A percentile compares a stretch with the other conserved stretches of the same genome.
Conservation (phyloP, 148 eudicot genomes). For the Spergularia marina region DNA sequence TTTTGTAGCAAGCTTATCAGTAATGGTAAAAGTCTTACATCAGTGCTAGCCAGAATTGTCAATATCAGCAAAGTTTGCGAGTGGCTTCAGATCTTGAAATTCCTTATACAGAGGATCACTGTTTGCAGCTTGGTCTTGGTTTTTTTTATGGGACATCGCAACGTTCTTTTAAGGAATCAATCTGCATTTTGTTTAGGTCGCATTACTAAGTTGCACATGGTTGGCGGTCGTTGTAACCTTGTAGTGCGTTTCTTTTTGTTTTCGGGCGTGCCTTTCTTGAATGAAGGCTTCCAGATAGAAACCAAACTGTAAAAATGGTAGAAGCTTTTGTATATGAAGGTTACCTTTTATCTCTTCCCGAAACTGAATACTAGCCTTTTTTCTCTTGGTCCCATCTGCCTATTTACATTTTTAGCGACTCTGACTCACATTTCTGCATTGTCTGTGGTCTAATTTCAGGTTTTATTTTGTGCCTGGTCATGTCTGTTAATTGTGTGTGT, state of each 20-base stretch:
- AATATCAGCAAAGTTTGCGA: neutral
- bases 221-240: neutral
- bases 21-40: too few relatives aligned
- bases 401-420: neutral
- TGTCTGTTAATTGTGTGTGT: neutral
- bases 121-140: neutral
- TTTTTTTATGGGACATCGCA: too few relatives aligned
- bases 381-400: neutral
- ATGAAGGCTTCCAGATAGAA: neutral
- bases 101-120: constrained; percentile 3
- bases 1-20: constrained; percentile 3
- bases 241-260: neutral
- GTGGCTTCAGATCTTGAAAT: neutral
- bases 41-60: neutral
- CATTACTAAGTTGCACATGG: neutral
- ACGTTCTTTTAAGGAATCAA: neutral
- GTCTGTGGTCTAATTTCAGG: neutral
- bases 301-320: neutral
- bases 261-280: neutral
- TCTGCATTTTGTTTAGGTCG: constrained; percentile 4
- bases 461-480: neutral
- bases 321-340: neutral
- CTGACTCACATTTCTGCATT: neutral
- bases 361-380: neutral
- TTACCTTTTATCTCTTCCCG: neutral